These are phyloP conservation scores for Geotrichum carabidarum DNA, from an alignment of 1,139 yeast species.

Conservation along the genomic window DNA sequence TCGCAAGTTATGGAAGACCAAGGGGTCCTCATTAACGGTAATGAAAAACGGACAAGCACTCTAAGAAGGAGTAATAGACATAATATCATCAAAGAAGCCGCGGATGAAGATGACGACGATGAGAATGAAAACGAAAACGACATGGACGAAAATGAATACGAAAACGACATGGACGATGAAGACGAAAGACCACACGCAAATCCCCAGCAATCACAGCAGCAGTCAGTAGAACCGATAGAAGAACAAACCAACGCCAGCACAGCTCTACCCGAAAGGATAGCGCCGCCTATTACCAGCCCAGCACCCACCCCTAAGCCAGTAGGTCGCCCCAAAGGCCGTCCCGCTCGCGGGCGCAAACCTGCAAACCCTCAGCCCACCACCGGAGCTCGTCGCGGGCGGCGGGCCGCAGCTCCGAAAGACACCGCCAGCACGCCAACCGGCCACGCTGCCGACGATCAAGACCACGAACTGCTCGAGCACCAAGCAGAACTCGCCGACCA, in stretches of 20 bases:
- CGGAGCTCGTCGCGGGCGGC: conserved; percentile 1
- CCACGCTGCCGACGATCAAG: background rate
- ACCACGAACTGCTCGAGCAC: conserved; percentile 5
- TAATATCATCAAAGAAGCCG: conserved; percentile 2
- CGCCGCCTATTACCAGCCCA: background rate
- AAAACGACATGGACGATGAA: background rate
- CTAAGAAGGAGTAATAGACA: conserved; percentile 7
- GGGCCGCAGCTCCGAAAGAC: background rate
- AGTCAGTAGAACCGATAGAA: background rate
- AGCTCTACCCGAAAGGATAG: background rate
- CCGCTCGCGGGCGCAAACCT: conserved; percentile 5
- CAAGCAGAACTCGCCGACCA: conserved; percentile 3
- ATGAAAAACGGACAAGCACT: conserved; percentile 1
- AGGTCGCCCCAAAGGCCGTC: conserved; percentile 11
- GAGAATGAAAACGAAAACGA: background rate
- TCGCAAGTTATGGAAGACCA: conserved; percentile 12
- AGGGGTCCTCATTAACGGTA: background rate
- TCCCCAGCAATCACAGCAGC: background rate
- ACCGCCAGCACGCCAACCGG: background rate
- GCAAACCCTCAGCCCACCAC: background rate
- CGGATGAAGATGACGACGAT: conserved; percentile 4
- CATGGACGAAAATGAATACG: conserved; percentile 1
- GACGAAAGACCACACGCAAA: background rate
- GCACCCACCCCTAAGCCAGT: conserved; percentile 3
- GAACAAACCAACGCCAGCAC: background rate